These are phyloP conservation scores for Cornus florida DNA, from an alignment of 148 eudicot species.

Conservation along the genomic window DNA sequence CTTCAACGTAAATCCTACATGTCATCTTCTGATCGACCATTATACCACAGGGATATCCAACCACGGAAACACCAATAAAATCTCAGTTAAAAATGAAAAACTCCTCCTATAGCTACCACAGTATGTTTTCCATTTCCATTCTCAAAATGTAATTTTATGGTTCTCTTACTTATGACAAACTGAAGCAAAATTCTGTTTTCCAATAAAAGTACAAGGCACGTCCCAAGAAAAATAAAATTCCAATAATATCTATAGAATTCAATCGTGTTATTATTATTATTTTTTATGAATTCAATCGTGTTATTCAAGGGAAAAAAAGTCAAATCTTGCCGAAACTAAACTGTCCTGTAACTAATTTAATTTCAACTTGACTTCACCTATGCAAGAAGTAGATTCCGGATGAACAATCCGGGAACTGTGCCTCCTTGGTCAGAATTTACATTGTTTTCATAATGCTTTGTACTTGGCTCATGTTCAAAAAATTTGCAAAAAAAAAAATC, in stretches of 20 bases:
- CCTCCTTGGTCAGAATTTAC: background rate
- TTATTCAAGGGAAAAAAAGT: too few relatives aligned
- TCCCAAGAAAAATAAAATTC: background rate
- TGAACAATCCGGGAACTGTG: too few relatives aligned
- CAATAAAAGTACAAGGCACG: background rate
- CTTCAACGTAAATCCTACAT: background rate
- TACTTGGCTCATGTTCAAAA: too few relatives aligned
- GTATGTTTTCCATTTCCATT: background rate
- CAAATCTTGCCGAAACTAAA: background rate
- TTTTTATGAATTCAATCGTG: too few relatives aligned
- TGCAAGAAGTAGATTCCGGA: background rate
- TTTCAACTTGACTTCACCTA: background rate
- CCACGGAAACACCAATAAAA: background rate
- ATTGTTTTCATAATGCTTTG: background rate
- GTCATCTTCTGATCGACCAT: constrained; percentile 1
- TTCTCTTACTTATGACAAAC: background rate
- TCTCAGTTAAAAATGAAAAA: constrained; percentile 5
- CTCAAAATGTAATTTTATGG: background rate
- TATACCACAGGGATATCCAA: background rate
- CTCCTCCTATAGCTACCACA: background rate
- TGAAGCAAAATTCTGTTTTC: background rate
- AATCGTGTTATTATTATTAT: background rate
- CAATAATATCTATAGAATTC: background rate
- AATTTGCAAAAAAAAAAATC: background rate
- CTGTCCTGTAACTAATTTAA: background rate